Evolutionary conservation across 768 basidiomycete genomes (phyloP), one percentile per base, ranked within the genome.

Genomic region (Suillus occidentalis): DNA sequence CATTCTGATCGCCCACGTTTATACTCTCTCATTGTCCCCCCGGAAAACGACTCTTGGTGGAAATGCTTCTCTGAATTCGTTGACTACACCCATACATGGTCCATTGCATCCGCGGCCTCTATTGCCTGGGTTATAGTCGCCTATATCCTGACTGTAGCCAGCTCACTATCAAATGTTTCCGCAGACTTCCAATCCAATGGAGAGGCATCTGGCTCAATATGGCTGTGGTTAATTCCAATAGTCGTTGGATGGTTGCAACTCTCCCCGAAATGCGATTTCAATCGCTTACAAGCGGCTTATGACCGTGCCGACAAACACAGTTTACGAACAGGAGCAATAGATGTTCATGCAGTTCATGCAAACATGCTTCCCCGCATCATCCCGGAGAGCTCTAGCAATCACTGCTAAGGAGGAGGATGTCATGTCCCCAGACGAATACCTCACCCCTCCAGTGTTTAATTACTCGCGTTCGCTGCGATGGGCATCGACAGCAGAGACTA

Each of bases 281-380:
- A 14, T 13, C 47, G 47, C 22, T 49, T 49, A 7, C 47, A 49
- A 22, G 22, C 47, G 2, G 47, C 47, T 6, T 49, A 49, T 13
- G 47, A 22, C 12, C 47, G 13, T 14, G 47, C 47, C 6, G 47
- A 49, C 13, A 13, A 4, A 6, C 47, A 49, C 47, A 22, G 12
- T 22, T 2, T 49, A 6, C 47, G n/a, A 2, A 22, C 22, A 13
- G 47, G 22, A 49, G 6, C 22, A 14, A 12, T n/a, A 22, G 47
- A 22, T 6, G 2, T 22, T 13, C 5, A 3, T 22, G 10, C 12
- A 0, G 2, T 22, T 13, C 5, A 3, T 22, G 10, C 12, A 0
- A 1, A 6, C 2, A 14, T 13, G 22, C 22, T 14, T 14, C 0
- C 12, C 22, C 2, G 47, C 47, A 1, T 49, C 47, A 13, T 49